These are phyloP conservation scores for Coemansia sp. DNA, from an alignment of 371 early-diverging fungal genomes.

Conservation along the genomic window DNA sequence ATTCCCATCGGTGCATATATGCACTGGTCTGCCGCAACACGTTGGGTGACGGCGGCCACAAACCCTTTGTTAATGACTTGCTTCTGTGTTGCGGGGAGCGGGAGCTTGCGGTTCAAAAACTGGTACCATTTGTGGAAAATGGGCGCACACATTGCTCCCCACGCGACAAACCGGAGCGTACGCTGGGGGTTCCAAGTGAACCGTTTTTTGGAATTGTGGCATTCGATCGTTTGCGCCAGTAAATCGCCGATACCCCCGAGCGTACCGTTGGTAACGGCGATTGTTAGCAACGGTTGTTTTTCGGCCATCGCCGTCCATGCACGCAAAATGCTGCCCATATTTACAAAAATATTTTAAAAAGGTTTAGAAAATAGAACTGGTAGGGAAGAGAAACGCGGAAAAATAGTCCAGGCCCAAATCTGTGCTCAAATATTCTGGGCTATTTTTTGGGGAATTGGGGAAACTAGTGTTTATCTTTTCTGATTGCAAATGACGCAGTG, in stretches of 20 bases:
- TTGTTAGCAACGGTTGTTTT: constrained; percentile 64
- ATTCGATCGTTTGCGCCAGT: constrained; percentile 59
- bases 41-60: constrained; percentile 46
- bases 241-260: constrained; percentile 70
- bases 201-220: constrained; percentile 30
- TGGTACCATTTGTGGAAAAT: constrained; percentile 73
- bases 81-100: constrained; percentile 46
- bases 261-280: constrained; percentile 68
- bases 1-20: constrained; percentile 74
- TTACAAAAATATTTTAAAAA: neutral
- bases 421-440: neutral
- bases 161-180: constrained; percentile 59
- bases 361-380: neutral
- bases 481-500: neutral
- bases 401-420: neutral
- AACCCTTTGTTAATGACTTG: constrained; percentile 12
- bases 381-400: neutral
- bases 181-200: constrained; percentile 46
- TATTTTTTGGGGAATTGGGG: neutral
- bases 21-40: constrained; percentile 67
- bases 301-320: constrained; percentile 45
- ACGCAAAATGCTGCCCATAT: constrained; percentile 18
- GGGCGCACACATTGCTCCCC: constrained; percentile 73
- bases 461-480: neutral
- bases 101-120: constrained; percentile 65